phyloP scores from a whole-genome alignment of 805 yeast species.

The Deakozyma indianensis region DNA sequence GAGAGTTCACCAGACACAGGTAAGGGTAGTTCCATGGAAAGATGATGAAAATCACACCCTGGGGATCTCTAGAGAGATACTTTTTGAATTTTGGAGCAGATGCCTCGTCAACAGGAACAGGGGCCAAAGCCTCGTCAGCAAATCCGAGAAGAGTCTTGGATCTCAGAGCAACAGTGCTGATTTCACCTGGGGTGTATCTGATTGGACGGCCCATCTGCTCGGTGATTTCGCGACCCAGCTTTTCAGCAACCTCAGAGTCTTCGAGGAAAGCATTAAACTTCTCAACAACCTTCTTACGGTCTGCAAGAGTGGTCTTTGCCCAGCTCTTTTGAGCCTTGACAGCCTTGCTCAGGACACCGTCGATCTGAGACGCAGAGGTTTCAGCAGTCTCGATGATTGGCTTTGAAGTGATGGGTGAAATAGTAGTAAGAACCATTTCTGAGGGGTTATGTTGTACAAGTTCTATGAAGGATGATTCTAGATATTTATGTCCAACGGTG shows the following conservation, averaged over 20 bases:
- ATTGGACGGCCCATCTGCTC: slow-evolving; percentile 24
- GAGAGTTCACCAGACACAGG: slow-evolving; percentile 76
- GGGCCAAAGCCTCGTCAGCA: slow-evolving; percentile 20
- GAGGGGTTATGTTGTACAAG: too few species aligned
- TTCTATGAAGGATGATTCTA: too few species aligned
- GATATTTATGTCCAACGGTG: too few species aligned
- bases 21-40: slow-evolving; percentile 93
- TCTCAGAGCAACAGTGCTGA: slow-evolving; percentile 18
- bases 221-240: slow-evolving; percentile 18
- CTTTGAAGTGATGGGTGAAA: slow-evolving; percentile 18
- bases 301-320: slow-evolving; percentile 11
- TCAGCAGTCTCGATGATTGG: slow-evolving; percentile 16
- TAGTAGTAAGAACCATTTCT: slow-evolving; percentile 12
- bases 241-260: slow-evolving; percentile 10
- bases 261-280: slow-evolving; percentile 14
- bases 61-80: slow-evolving; percentile 48
- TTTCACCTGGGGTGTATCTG: slow-evolving; percentile 18
- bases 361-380: slow-evolving; percentile 11
- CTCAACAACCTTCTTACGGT: slow-evolving; percentile 15
- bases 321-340: slow-evolving; percentile 14
- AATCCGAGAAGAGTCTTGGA: slow-evolving; percentile 14
- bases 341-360: slow-evolving; percentile 11
- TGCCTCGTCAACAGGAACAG: slow-evolving; percentile 16
- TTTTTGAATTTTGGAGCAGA: slow-evolving; percentile 15
- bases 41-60: slow-evolving; percentile 80